Evolutionary conservation across 2,329 filamentous ascomycete genomes (phyloP).

Genomic region (Lachnellula cervina): DNA sequence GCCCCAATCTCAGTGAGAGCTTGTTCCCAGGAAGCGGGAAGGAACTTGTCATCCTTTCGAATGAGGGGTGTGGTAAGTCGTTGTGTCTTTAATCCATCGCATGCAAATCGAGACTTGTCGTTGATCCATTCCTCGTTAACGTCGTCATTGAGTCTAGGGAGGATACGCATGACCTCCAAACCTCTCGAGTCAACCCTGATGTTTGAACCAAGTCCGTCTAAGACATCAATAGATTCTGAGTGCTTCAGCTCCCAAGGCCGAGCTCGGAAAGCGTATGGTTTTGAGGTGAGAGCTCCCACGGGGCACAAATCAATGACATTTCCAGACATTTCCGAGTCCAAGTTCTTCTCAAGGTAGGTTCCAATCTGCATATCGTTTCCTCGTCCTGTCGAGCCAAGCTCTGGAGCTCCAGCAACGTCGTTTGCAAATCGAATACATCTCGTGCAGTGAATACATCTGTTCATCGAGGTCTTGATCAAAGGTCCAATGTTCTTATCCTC

Average conservation of each 20-base stretch:
- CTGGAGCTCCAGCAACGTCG: constrained; percentile 91
- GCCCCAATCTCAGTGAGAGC: constrained; percentile 81
- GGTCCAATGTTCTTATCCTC: constrained; percentile 99
- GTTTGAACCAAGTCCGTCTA: constrained; percentile 88
- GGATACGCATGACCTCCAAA: constrained; percentile 89
- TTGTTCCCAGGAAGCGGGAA: constrained; percentile 93
- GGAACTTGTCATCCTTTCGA: constrained; percentile 83
- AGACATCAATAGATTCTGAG: constrained; percentile 91
- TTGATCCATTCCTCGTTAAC: constrained; percentile 99
- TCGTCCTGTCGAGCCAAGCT: constrained; percentile 89
- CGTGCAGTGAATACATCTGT: constrained; percentile 98
- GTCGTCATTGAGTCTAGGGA: constrained; percentile 92
- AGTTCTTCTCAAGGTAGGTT: constrained; percentile 90
- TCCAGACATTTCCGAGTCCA: constrained; percentile 91
- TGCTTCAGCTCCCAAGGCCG: constrained; percentile 97
- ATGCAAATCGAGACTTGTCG: constrained; percentile 95
- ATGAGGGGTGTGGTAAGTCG: constrained; percentile 88
- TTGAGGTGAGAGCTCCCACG: constrained; percentile 91
- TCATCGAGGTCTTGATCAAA: constrained; percentile 99
- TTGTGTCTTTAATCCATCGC: constrained; percentile 94
- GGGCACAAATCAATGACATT: constrained; percentile 99
- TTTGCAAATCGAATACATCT: constrained; percentile 97
- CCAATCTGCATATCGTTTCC: constrained; percentile 98
- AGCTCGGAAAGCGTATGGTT: constrained; percentile 95
- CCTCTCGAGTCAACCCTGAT: constrained; percentile 91